Percentiles rank a stretch among this genome's conserved stretches.
These are phyloP conservation scores for Rhodotorula sp. DNA, from an alignment of 1,284 basidiomycete genomes.

Conservation along the genomic window DNA sequence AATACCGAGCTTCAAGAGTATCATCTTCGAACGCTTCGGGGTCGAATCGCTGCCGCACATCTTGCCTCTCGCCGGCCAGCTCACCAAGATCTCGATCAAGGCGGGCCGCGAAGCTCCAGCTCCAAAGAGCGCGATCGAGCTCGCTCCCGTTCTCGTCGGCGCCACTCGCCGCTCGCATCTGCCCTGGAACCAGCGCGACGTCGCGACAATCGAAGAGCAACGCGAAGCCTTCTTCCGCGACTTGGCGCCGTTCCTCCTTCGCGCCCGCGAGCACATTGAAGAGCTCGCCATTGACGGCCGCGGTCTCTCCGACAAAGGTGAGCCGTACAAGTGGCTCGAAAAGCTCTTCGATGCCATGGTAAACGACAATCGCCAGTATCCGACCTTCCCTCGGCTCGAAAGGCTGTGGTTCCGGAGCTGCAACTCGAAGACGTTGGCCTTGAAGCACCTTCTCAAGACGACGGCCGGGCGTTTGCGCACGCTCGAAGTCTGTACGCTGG, in stretches of 20 bases:
- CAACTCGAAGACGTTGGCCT: background rate
- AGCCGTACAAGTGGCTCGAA: background rate
- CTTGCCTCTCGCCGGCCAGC: constrained; percentile 6
- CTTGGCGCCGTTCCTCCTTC: background rate
- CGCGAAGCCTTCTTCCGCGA: background rate
- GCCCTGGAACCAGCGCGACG: background rate
- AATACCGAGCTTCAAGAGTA: background rate
- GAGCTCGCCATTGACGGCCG: background rate
- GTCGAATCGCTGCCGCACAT: constrained; percentile 9
- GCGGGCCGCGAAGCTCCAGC: background rate
- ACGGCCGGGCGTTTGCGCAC: background rate
- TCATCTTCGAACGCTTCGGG: background rate
- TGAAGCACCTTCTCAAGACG: background rate
- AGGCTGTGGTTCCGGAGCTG: background rate
- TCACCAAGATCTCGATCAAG: background rate
- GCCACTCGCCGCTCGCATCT: background rate
- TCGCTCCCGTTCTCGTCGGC: constrained; percentile 3
- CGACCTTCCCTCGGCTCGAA: constrained; percentile 2
- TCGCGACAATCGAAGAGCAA: background rate
- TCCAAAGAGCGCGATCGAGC: too few species aligned
- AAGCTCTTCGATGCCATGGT: background rate
- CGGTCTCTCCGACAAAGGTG: background rate
- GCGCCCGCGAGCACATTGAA: background rate
- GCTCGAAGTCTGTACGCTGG: background rate
- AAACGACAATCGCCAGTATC: constrained; percentile 4